Base-by-base conservation (phyloP, 108 stramenopile genomes). In the Conticribra guillardii region DNA sequence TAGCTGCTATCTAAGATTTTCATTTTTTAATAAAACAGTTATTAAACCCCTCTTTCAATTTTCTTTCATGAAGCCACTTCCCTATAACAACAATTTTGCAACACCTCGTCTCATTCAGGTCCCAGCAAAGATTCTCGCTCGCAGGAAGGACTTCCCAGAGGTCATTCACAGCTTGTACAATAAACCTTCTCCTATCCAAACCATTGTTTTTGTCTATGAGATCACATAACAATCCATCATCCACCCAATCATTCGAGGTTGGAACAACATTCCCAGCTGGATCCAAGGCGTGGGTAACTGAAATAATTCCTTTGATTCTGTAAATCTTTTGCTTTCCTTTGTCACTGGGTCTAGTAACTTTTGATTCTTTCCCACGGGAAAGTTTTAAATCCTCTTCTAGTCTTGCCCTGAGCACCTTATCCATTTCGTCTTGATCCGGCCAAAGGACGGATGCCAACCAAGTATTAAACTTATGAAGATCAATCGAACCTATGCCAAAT, bases 71-170 rank as follows among this genome's bases (percentile, higher is more conserved):
- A 46, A 98, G 75, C 23, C 84, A 54, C 46, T 82, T 83, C 0
- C 97, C 97, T 73, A 98, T 98, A 17, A 98, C 81, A 31, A 98
- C 86, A 18, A 98, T 30, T 59, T 92, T 88, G 67, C 87, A 84
- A 45, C 56, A 66, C 54, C 94, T 86, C 8, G 74, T 79, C 57
- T 89, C 92, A 21, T 51, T 44, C 44, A 60, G 30, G n/a, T 75
- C 65, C 85, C 86, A 76, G 27, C 54, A 51, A 49, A 89, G 66
- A 54, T 82, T 75, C 46, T 73, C 51, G 56, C 76, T 76, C 29
- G 93, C 76, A 32, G 91, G 84, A 74, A 82, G 75, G 48, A 87
- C 76, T 65, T 91, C 86, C 97, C 95, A 87, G 56, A 96, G 54
- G 89, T 98, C 85, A 81, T 95, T 50, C 49, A 99, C 89, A 9